Base-by-base conservation (phyloP, 1,284 basidiomycete genomes). In the Ustilago loliicola region DNA sequence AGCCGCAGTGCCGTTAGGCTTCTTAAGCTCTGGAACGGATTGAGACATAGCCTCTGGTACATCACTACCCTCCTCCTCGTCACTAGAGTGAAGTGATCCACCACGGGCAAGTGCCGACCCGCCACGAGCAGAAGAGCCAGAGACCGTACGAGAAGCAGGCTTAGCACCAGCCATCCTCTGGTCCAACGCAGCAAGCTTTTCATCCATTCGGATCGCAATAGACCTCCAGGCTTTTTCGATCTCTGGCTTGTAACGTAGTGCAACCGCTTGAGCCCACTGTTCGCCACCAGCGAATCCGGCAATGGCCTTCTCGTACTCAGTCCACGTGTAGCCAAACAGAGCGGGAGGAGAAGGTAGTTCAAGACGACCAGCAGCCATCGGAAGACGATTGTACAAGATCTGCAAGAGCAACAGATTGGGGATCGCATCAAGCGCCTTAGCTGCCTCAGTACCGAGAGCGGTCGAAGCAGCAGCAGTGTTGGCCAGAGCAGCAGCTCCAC, bases 361-460 rank as follows among this genome's bases (percentile, higher is more conserved):
- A n/a, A 76, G 54, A 2, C 65, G 53, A 2, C 72, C 66, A 29
- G 69, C 48, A n/a, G 68, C 59, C 29, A 76, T 60, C 1, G 84
- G 84, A 30, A 85, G 69, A 3, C 84, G 82, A 36, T 79, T 77
- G 72, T 80, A 84, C 15, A 83, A 74, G 34, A 85, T 73, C 23
- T 86, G 84, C 27, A 84, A 57, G 1, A 86, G 78, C 45, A 85
- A 63, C 45, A 86, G 47, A 34, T 79, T 75, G 0, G 84, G 84
- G 29, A 82, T 81, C 4, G 84, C 81, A 29, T 79, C 76, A n/a
- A 84, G 73, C 5, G 84, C 83, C 8, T 74, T 67, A 10, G 59
- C 52, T 0, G 70, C 77, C 17, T 79, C 73, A 3, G 62, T 60
- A 9, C 72, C 70, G 5, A 83, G 32, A 8, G 58, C 53, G n/a